Evolutionary conservation across 116 monocot species (phyloP), one percentile per base, ranked within the genome.

Genomic region (Papilionanthe hybrid): DNA sequence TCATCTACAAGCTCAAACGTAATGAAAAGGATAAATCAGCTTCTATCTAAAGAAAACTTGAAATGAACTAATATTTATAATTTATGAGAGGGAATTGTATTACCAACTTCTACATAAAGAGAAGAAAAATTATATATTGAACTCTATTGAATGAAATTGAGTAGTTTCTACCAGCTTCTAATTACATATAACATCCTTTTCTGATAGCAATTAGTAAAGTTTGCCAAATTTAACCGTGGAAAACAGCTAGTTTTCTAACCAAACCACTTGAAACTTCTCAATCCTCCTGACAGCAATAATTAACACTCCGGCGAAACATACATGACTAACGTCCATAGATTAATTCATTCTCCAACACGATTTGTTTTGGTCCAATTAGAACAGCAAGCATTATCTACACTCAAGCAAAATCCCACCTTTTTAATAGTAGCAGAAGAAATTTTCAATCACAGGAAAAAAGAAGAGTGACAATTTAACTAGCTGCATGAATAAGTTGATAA

Each of bases 201-300:
- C 60, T 77, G 55, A 76, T 75, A 60, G 85, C 12, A 76, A 86
- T 82, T 77, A 92, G 86, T 42, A 90, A 87, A 63, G 88, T 90
- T 90, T 94, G 83, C 32, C 30, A 25, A 75, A 48, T 28, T 18
- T 47, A n/a, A 75, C 18, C 47, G 42, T 47, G 74, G 69, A 75
- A 28, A 49, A 2, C 25, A 67, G 2, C 58, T 12, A 47, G 29
- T 9, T 17, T 29, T 72, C 12, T 43, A 72, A 43, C 4, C 45
- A 74, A 41, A 68, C 0, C 1, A 58, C 5, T 58, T 58, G 19
- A n/a, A 58, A 58, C 58, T 58, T n/a, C 58, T 20, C 58, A 58
- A 58, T 1, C 58, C 22, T 58, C 58, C 20, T 2, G 5, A 58
- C 3, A 19, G 7, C 58, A 58, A 58, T 58, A 58, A 58, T 7